phyloP scores from a whole-genome alignment of 176 grass and related monocot genomes.

The Hsuehochloa calcarea region DNA sequence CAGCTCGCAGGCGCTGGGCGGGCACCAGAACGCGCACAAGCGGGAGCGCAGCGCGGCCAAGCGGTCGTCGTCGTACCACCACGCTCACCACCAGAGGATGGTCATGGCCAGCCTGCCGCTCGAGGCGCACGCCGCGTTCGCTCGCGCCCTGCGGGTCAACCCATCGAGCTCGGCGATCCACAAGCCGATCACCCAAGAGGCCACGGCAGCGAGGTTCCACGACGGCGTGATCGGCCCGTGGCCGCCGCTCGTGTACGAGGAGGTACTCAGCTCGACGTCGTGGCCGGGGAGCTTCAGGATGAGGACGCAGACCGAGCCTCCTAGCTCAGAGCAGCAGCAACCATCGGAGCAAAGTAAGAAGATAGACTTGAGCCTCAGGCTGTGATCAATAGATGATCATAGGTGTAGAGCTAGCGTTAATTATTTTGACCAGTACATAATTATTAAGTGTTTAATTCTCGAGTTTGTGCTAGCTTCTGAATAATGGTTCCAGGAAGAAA shows the following conservation, averaged over 20 bases:
- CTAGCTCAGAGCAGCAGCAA: conserved; percentile 24
- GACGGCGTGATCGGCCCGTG: conserved; percentile 24
- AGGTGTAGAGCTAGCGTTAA: conserved; percentile 27
- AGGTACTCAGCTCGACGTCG: conserved; percentile 32
- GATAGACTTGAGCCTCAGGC: conserved; percentile 75
- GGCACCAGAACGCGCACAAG: conserved; percentile 95
- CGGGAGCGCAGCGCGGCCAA: conserved; percentile 74
- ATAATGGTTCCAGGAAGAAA: conserved; percentile 22
- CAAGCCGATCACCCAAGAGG: conserved; percentile 40
- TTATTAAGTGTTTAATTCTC: conserved; percentile 21
- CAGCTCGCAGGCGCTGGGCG: conserved; percentile 86
- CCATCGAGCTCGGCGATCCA: conserved; percentile 39
- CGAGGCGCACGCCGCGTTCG: conserved; percentile 65
- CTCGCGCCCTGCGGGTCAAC: conserved; percentile 46
- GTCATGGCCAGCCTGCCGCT: conserved; percentile 54
- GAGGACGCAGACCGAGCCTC: conserved; percentile 45
- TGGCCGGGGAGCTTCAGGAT: conserved; percentile 83
- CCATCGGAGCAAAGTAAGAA: conserved; percentile 53
- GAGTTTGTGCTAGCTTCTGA: neutral
- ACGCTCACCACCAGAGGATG: conserved; percentile 52
- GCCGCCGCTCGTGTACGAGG: conserved; percentile 48
- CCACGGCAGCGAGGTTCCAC: conserved; percentile 47
- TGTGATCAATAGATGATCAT: conserved; percentile 42
- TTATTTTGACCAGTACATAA: conserved; percentile 35
- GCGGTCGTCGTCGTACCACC: conserved; percentile 38